Percentiles rank a stretch among this genome's conserved stretches.
Evolutionary conservation across 495 filamentous ascomycete species (phyloP).

Genomic region (Penicillium parvum): DNA sequence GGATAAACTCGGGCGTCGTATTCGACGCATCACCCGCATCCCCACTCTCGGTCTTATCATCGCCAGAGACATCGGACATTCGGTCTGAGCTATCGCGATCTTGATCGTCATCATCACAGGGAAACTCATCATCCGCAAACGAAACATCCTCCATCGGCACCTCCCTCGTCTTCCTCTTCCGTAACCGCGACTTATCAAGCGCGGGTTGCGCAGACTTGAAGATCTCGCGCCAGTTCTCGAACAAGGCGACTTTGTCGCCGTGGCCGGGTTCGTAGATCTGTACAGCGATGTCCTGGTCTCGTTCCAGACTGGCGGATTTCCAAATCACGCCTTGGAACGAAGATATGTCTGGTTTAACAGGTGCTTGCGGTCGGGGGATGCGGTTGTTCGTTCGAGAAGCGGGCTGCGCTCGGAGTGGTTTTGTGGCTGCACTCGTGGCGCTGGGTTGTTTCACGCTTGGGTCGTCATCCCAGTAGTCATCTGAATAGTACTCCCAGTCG

Average conservation of each 20-base stretch:
- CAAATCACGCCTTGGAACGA: slow-evolving; percentile 42
- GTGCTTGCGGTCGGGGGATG: slow-evolving; percentile 4
- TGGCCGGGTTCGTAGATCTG: slow-evolving; percentile 37
- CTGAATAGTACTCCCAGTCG: slow-evolving; percentile 49
- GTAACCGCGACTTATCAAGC: slow-evolving; percentile 24
- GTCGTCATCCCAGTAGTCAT: slow-evolving; percentile 50
- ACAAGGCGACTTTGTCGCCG: slow-evolving; percentile 40
- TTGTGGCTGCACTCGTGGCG: slow-evolving; percentile 9
- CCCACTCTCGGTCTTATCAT: slow-evolving; percentile 7
- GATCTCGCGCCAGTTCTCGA: slow-evolving; percentile 51
- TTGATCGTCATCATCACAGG: slow-evolving; percentile 4
- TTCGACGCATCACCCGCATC: slow-evolving; percentile 22
- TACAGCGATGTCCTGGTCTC: slow-evolving; percentile 23
- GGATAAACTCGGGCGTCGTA: slow-evolving; percentile 16
- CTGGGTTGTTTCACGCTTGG: slow-evolving; percentile 22
- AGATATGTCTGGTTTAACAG: slow-evolving; percentile 16
- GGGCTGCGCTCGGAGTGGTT: slow-evolving; percentile 9
- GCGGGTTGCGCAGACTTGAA: slow-evolving; percentile 39
- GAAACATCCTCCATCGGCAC: neutral
- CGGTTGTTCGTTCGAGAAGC: neutral
- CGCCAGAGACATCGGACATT: slow-evolving; percentile 20
- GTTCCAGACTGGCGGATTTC: slow-evolving; percentile 25
- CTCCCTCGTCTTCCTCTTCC: slow-evolving; percentile 8
- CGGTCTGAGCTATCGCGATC: slow-evolving; percentile 14
- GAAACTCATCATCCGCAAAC: slow-evolving; percentile 9